Evolutionary conservation across 164 flowering plant species (phyloP), one percentile per base, ranked within the genome.

Genomic region (Nymphaea colorata): DNA sequence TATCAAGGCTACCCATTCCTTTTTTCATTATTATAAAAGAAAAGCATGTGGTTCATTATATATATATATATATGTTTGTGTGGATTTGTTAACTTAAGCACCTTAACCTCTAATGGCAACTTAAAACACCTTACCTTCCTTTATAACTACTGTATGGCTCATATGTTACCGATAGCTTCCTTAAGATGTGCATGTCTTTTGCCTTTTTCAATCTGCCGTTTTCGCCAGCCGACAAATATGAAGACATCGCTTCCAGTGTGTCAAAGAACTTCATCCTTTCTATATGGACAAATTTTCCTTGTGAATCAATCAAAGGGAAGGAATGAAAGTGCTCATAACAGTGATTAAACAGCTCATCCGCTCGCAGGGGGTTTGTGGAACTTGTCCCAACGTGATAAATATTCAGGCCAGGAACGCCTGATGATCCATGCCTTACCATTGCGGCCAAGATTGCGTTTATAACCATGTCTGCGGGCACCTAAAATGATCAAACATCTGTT

Each of bases 391-490:
- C 74, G 59, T 91, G 98, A 74, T 93, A 89, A 18, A 91, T 64
- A 36, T 80, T 84, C 43, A 81, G 77, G 42, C 82, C 94, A 8
- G 88, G 75, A 68, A 82, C 83, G 59, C 76, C 79, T 1, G 67
- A 75, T 64, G 61, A 61, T 60, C 94, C 98, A 64, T 93, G 98
- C 77, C 74, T 86, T 18, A 94, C 97, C 73, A 91, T 89, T 61
- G 98, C 98, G 68, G 98, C 96, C 71, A 93, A 65, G 5, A 82
- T 93, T 43, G 96, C 92, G 66, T 93, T 93, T 3, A 87, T 97
- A 3, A 90, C 98, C 97, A 93, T 93, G 69, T 90, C 97, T 0
- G 89, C 98, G 12, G 98, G 98, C 11, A 90, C 90, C 96, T 89
- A 73, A 68, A 68, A 36, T 42, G 70, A 15, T n/a, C n/a, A n/a